A percentile compares a stretch with the other conserved stretches of the same genome.
Conservation (phyloP, 2,329 filamentous ascomycete genomes). For the Monilinia polystroma region DNA sequence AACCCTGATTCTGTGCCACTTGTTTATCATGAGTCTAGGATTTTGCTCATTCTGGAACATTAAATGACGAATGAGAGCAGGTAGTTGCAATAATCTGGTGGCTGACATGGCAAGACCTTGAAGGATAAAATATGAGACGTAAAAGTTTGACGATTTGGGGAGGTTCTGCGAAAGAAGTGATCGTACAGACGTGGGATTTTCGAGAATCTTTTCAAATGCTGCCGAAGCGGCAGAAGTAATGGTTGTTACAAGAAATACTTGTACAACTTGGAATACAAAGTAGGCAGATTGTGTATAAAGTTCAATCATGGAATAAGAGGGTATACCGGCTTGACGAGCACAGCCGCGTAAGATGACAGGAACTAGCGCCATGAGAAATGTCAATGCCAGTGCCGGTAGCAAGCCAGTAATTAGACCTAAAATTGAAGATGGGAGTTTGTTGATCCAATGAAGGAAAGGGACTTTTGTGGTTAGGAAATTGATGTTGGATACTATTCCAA, state of each 20-base stretch:
- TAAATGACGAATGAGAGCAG: conserved; percentile 56
- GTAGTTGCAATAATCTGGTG: conserved; percentile 57
- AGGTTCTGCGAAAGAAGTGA: conserved; percentile 55
- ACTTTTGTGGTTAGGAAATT: conserved; percentile 53
- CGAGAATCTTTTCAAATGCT: conserved; percentile 51
- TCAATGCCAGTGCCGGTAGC: conserved; percentile 58
- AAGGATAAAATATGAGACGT: conserved; percentile 66
- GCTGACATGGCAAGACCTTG: conserved; percentile 64
- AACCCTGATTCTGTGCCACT: conserved; percentile 53
- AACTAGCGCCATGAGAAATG: conserved; percentile 59
- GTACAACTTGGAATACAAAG: conserved; percentile 62
- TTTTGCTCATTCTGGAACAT: conserved; percentile 59
- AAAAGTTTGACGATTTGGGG: conserved; percentile 65
- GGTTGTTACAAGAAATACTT: conserved; percentile 68
- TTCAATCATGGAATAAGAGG: conserved; percentile 59
- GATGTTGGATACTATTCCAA: conserved; percentile 65
- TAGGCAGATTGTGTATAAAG: conserved; percentile 63
- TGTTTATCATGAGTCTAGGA: conserved; percentile 58
- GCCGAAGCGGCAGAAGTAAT: conserved; percentile 60
- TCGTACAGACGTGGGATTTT: conserved; percentile 50
- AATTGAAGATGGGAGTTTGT: conserved; percentile 53
- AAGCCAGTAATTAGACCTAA: conserved; percentile 62
- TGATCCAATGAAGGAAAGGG: conserved; percentile 57
- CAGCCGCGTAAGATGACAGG: conserved; percentile 61
- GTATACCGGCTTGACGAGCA: conserved; percentile 58